These are phyloP conservation scores for Trypanosoma avium DNA, from an alignment of 208 protist species.

Conservation along the genomic window DNA sequence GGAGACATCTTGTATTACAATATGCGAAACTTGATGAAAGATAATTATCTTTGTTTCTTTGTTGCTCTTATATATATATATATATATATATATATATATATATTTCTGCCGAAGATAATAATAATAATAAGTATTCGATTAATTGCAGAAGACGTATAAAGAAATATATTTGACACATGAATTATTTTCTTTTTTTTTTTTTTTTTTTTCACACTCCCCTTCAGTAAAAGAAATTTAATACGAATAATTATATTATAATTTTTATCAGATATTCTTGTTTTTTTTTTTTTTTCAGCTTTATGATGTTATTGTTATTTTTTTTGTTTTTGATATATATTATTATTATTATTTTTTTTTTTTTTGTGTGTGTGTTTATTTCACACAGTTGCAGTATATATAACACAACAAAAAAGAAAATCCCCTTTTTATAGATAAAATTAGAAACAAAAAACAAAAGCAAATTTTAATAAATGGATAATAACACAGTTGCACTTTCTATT, in stretches of 20 bases:
- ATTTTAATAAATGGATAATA: slow-evolving; percentile 51
- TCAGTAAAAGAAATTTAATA: too few relatives aligned
- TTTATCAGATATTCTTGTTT: too few relatives aligned
- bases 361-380: slow-evolving; percentile 8
- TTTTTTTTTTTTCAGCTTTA: too few relatives aligned
- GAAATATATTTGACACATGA: too few relatives aligned
- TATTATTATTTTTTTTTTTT: slow-evolving; percentile 1
- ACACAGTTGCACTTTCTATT: slow-evolving; percentile 59
- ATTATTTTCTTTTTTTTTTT: too few relatives aligned
- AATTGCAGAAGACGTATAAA: not conserved
- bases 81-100: slow-evolving; percentile 16
- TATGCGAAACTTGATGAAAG: slow-evolving; percentile 92
- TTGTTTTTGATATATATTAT: not conserved
- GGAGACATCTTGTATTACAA: slow-evolving; percentile 96
- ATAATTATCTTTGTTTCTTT: slow-evolving; percentile 8
- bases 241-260: too few relatives aligned
- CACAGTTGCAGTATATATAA: too few relatives aligned
- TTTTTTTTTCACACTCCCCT: too few relatives aligned
- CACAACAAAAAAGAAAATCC: slow-evolving; percentile 2
- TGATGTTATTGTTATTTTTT: too few relatives aligned
- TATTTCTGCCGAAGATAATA: not conserved
- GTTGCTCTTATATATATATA: slow-evolving; percentile 16
- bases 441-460: not conserved
- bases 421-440: not conserved
- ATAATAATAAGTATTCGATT: not conserved